phyloP scores from a whole-genome alignment of 345 rosid genomes.

The Pistacia atlantica region DNA sequence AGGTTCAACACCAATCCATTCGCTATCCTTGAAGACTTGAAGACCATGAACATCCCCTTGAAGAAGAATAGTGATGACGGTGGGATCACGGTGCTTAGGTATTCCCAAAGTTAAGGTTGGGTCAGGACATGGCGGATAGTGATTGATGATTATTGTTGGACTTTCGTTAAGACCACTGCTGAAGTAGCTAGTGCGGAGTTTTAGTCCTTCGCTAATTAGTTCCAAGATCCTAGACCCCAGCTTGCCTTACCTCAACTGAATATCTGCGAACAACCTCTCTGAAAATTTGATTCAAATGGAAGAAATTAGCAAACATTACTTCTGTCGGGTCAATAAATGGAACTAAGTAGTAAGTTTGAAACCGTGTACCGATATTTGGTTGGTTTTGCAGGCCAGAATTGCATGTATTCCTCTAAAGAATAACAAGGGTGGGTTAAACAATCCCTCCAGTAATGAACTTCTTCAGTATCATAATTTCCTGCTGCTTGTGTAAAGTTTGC shows the following conservation, averaged over 20 bases:
- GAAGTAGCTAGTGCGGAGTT: slow-evolving; percentile 1
- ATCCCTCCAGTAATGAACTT: slow-evolving; percentile 37
- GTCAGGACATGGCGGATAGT: slow-evolving; percentile 24
- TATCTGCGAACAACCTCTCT: slow-evolving; percentile 25
- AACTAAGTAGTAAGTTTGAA: not conserved
- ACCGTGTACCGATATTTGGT: slow-evolving; percentile 17
- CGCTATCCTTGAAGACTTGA: slow-evolving; percentile 28
- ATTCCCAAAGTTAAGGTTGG: slow-evolving; percentile 27
- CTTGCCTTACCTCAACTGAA: slow-evolving; percentile 26
- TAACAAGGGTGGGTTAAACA: slow-evolving; percentile 23
- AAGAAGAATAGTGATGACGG: slow-evolving; percentile 22
- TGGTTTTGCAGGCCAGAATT: slow-evolving; percentile 33
- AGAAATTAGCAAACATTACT: too few relatives aligned
- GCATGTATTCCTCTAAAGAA: slow-evolving; percentile 23
- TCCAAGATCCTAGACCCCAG: slow-evolving; percentile 19
- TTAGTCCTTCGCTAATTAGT: slow-evolving; percentile 25
- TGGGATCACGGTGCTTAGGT: slow-evolving; percentile 23
- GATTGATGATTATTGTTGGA: slow-evolving; percentile 12
- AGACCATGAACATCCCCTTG: slow-evolving; percentile 26
- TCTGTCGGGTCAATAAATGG: too few relatives aligned
- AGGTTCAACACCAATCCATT: slow-evolving; percentile 35
- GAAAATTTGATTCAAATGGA: not conserved
- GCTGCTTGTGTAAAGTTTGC: slow-evolving; percentile 38
- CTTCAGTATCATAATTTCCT: slow-evolving; percentile 18
- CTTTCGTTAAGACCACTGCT: not conserved